Percentiles rank a stretch among this genome's conserved stretches.
These are phyloP conservation scores for Cucumis cinereus DNA, from an alignment of 306 rosid genomes.

Conservation along the genomic window DNA sequence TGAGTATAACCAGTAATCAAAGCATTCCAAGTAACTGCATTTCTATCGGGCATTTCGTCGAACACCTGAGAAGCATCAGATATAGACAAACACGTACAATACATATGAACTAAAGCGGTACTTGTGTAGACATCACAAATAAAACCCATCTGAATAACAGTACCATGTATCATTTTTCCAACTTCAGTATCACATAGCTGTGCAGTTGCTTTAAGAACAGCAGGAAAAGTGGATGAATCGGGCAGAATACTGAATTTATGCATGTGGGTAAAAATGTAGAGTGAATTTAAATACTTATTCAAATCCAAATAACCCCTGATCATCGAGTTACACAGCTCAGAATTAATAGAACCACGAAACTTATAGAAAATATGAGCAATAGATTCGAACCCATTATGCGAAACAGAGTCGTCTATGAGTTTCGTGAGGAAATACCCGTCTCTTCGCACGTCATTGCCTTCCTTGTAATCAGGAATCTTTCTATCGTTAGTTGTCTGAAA, in stretches of 20 bases:
- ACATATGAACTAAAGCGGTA: constrained; percentile 13
- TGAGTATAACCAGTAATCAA: constrained; percentile 9
- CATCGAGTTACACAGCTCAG: neutral
- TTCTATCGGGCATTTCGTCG: constrained; percentile 8
- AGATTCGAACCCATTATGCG: constrained; percentile 3
- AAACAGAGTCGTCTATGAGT: constrained; percentile 5
- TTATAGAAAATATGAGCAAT: neutral
- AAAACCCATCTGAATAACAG: constrained; percentile 7
- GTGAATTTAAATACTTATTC: neutral
- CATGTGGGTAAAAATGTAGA: neutral
- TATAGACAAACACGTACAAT: neutral
- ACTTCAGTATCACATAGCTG: neutral
- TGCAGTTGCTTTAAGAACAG: constrained; percentile 7
- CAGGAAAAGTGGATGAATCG: constrained; percentile 6
- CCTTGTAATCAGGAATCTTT: neutral
- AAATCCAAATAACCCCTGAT: neutral
- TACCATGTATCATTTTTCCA: constrained; percentile 11
- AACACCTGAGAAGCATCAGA: constrained; percentile 3
- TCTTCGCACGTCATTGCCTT: neutral
- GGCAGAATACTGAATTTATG: constrained; percentile 4
- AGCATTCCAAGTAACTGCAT: constrained; percentile 11
- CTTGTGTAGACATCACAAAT: constrained; percentile 2
- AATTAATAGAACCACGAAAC: neutral
- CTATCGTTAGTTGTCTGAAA: neutral
- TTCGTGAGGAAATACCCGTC: neutral